Conservation (phyloP, 441 rosid species). For the Croton laevigatus region DNA sequence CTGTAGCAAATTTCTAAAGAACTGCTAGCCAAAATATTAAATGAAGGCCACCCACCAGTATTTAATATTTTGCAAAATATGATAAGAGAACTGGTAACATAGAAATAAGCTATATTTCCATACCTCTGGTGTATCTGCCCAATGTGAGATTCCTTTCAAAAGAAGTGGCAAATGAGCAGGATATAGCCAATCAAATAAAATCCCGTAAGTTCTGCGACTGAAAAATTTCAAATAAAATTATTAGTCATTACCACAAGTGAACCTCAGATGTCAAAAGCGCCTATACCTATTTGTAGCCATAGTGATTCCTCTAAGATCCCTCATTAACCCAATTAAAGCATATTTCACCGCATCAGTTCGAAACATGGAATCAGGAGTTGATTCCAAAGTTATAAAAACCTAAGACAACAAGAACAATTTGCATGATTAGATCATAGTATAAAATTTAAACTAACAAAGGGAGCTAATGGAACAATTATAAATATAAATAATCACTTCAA, state of each 20-base stretch:
- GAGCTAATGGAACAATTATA: constrained; percentile 3
- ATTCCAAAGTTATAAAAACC: constrained; percentile 81
- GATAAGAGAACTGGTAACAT: not conserved
- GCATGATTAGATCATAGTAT: no score
- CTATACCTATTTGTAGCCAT: constrained; percentile 94
- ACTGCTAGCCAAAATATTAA: no score
- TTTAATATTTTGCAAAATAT: not conserved
- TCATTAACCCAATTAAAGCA: constrained; percentile 92
- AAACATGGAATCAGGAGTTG: constrained; percentile 87
- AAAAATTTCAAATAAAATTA: constrained; percentile 25
- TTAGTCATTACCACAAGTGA: not conserved
- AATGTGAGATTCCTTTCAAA: constrained; percentile 83
- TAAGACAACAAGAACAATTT: constrained; percentile 31
- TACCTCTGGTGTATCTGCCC: constrained; percentile 99
- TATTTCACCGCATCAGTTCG: constrained; percentile 89
- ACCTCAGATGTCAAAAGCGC: constrained; percentile 6
- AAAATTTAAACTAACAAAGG: constrained; percentile 1
- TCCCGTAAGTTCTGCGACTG: constrained; percentile 94
- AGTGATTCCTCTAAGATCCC: constrained; percentile 95
- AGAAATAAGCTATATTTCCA: constrained; percentile 8
- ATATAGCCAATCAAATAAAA: constrained; percentile 98
- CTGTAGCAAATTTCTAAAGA: not conserved
- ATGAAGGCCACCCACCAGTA: not conserved
- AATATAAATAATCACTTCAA: not conserved
- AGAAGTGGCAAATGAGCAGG: constrained; percentile 96